phyloP scores from a whole-genome alignment of 768 basidiomycete species.

The Kwoniella botswanensis region DNA sequence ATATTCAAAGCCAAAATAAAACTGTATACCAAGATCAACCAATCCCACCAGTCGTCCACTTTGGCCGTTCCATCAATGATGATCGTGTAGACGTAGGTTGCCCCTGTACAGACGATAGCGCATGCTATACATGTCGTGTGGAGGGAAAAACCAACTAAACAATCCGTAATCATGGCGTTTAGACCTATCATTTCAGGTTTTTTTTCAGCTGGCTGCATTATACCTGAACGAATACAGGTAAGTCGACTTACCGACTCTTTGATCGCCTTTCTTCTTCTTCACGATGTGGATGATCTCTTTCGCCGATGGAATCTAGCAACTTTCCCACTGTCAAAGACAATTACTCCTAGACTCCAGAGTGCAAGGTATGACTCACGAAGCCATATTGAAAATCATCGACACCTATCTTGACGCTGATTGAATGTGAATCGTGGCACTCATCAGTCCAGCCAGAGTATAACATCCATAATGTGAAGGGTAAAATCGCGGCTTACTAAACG shows the following conservation, averaged over 20 bases:
- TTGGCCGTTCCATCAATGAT: constrained; percentile 8
- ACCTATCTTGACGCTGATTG: background rate
- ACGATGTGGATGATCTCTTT: background rate
- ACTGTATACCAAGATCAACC: constrained; percentile 17
- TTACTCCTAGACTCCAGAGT: too few relatives aligned
- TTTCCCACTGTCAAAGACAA: too few relatives aligned
- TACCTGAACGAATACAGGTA: too few relatives aligned
- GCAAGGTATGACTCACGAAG: background rate
- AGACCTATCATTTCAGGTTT: background rate
- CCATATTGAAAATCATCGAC: background rate
- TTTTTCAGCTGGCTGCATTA: background rate
- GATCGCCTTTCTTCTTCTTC: constrained; percentile 9
- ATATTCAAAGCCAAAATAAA: constrained; percentile 14
- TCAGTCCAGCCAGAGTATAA: too few relatives aligned
- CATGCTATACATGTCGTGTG: constrained; percentile 8
- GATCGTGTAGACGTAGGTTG: constrained; percentile 9
- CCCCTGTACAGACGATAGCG: constrained; percentile 3
- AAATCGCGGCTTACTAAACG: constrained; percentile 2
- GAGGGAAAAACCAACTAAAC: constrained; percentile 5
- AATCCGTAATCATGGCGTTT: constrained; percentile 4
- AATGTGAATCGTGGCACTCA: too few relatives aligned
- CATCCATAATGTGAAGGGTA: too few relatives aligned
- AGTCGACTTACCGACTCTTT: constrained; percentile 6
- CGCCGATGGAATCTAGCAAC: background rate
- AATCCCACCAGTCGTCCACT: constrained; percentile 14